Conservation (phyloP, 164 flowering plant genomes). For the Sedum album region DNA sequence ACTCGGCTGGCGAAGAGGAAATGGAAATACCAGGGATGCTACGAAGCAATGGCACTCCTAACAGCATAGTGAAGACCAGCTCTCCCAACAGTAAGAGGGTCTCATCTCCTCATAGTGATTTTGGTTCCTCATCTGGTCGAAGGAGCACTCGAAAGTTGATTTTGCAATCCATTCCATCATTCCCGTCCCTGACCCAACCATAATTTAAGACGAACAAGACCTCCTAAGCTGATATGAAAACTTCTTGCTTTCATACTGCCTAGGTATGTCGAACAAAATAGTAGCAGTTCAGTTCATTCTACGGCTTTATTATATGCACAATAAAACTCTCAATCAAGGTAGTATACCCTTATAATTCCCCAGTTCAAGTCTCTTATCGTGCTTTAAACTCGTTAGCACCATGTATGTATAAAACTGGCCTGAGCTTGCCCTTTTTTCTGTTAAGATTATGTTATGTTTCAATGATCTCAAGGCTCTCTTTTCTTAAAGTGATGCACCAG, state of each 20-base stretch:
- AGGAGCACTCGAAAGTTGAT: constrained; percentile 18
- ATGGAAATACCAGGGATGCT: constrained; percentile 13
- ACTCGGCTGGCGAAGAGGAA: background rate
- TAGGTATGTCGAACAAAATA: background rate
- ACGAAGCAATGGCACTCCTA: constrained; percentile 9
- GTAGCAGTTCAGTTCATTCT: background rate
- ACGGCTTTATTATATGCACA: background rate
- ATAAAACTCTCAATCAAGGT: background rate
- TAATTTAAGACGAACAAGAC: background rate
- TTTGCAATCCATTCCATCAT: constrained; percentile 21
- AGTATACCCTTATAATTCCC: background rate
- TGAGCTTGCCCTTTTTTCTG: background rate
- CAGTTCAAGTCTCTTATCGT: background rate
- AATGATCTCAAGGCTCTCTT: background rate
- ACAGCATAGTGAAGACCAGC: constrained; percentile 9
- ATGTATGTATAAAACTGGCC: background rate
- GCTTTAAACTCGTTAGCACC: background rate
- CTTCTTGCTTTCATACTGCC: background rate
- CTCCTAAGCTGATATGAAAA: background rate
- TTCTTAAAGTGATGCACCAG: too few species aligned
- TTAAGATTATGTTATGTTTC: background rate
- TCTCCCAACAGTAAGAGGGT: constrained; percentile 28
- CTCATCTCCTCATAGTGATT: constrained; percentile 18
- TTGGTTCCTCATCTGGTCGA: constrained; percentile 13
- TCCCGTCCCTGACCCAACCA: constrained; percentile 18